Base-by-base conservation (phyloP, 345 rosid genomes). In the Corchorus capsularis region DNA sequence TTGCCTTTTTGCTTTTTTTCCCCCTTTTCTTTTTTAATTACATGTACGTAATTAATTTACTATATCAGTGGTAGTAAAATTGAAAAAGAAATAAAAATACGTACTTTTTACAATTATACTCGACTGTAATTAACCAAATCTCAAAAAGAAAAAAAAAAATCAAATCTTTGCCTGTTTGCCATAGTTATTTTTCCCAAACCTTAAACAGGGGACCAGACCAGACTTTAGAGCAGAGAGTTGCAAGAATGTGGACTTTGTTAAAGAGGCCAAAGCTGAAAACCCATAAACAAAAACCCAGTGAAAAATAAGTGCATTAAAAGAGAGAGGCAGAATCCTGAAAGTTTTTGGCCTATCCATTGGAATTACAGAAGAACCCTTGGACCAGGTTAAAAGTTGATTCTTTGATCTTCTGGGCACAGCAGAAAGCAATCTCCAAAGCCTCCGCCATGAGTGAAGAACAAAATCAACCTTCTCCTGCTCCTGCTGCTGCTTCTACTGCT, bases 401-500 rank as follows among this genome's bases (percentile, higher is more conserved):
- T 27, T 27, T 27, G 27, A 27, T 27, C 27, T 22, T 57, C 15
- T 10, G 62, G 32, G 61, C 32, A 22, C 20, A 11, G 27, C 9
- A 7, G 47, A 34, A 52, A 20, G 3, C 0, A 53, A 2, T 69
- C 61, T 35, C 5, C 47, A 5, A 35, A 69, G 61, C 10, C 61
- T 27, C 52, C 34, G 49, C 73, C 5, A 87, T 85, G 90, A 84
- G 80, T 75, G 83, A 79, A 72, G 87, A 84, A 41, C 84, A 77
- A 60, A 75, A 79, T 5, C 86, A 35, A 66, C 16, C 82, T 74
- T 37, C 83, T 67, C 57, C 74, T 17, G 41, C 73, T 68, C 59
- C 76, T n/a, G 66, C 78, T 83, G 77, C 72, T 41, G 11, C 82
- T 39, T 39, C 43, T 39, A 49, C 74, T 17, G 20, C 73, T 68